Evolutionary conservation across 305 asterid species (phyloP).

Genomic region (Fraxinus baroniana): DNA sequence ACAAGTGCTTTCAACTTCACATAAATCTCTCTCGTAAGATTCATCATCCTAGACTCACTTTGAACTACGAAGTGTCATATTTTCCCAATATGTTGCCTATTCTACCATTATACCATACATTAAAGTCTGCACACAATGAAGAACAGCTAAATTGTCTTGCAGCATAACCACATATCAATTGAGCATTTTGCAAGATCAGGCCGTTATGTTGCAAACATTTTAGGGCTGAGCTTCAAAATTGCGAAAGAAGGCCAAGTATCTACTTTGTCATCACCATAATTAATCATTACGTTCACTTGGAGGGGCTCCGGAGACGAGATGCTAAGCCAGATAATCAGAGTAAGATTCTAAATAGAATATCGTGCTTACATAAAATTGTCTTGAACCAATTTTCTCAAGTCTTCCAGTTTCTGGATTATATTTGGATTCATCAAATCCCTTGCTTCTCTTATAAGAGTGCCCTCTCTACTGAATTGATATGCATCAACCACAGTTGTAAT

Average conservation of each 20-base stretch:
- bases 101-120: neutral
- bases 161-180: neutral
- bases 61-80: neutral
- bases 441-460: conserved; percentile 74
- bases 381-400: conserved; percentile 56
- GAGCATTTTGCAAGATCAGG: neutral
- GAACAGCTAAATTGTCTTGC: neutral
- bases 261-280: neutral
- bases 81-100: neutral
- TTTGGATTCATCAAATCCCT: conserved; percentile 81
- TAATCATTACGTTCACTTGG: neutral
- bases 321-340: neutral
- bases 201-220: neutral
- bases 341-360: neutral
- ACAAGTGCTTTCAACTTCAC: neutral
- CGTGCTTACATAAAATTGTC: conserved; percentile 77
- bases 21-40: neutral
- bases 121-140: neutral
- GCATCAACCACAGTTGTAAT: conserved; percentile 67
- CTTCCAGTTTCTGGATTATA: conserved; percentile 66
- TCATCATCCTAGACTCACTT: neutral
- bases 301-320: neutral
- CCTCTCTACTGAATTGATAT: conserved; percentile 75
- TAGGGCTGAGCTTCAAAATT: neutral
- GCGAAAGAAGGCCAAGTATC: neutral